Conservation (phyloP, 2,329 filamentous ascomycete species). For the Penicillium sp. region DNA sequence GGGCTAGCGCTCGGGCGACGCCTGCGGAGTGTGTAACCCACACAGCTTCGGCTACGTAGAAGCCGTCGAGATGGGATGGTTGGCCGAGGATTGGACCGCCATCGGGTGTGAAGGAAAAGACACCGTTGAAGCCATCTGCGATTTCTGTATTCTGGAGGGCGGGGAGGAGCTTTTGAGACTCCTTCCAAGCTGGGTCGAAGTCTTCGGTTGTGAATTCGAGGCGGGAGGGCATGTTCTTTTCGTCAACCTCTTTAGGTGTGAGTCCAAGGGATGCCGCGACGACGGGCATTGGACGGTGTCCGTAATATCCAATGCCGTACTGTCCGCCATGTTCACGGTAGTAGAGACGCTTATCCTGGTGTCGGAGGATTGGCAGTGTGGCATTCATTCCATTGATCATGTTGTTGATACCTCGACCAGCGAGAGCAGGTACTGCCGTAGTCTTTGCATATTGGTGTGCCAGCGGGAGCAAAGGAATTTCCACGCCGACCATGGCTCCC, state of each 20-base stretch:
- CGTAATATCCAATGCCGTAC: slow-evolving; percentile 57
- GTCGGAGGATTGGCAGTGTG: slow-evolving; percentile 50
- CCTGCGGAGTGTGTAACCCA: slow-evolving; percentile 61
- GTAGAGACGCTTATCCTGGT: slow-evolving; percentile 57
- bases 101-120: slow-evolving; percentile 59
- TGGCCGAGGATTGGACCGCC: slow-evolving; percentile 53
- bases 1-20: slow-evolving; percentile 52
- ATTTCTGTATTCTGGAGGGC: slow-evolving; percentile 45
- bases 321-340: slow-evolving; percentile 57
- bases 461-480: slow-evolving; percentile 52
- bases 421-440: slow-evolving; percentile 42
- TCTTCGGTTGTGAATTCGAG: slow-evolving; percentile 53
- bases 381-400: slow-evolving; percentile 46
- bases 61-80: slow-evolving; percentile 51
- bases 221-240: slow-evolving; percentile 56
- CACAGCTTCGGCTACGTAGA: slow-evolving; percentile 57
- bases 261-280: slow-evolving; percentile 47
- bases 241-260: slow-evolving; percentile 48
- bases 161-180: slow-evolving; percentile 49
- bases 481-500: slow-evolving; percentile 52
- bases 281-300: slow-evolving; percentile 54
- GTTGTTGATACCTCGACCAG: slow-evolving; percentile 33
- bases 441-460: slow-evolving; percentile 59
- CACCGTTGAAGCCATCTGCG: slow-evolving; percentile 55
- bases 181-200: slow-evolving; percentile 53